Percentiles rank a stretch among this genome's conserved stretches.
Conservation (phyloP, 1,139 yeast species). For the Candida sanyaensis region DNA sequence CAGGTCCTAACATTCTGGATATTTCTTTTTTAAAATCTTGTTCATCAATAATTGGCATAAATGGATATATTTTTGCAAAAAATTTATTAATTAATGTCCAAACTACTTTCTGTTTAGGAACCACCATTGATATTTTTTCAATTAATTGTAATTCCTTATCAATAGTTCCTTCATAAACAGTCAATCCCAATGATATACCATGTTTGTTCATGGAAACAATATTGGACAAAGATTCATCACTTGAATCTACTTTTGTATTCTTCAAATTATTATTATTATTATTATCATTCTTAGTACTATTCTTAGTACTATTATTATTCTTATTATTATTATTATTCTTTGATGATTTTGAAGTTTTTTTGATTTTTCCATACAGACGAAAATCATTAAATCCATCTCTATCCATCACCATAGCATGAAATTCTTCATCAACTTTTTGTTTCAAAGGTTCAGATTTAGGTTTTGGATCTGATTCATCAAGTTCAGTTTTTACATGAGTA, state of each 20-base stretch:
- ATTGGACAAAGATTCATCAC: slow-evolving; percentile 3
- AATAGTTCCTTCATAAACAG: slow-evolving; percentile 28
- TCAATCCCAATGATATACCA: slow-evolving; percentile 22
- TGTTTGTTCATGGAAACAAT: slow-evolving; percentile 20
- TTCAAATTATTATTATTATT: background rate
- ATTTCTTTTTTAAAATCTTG: slow-evolving; percentile 23
- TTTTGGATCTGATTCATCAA: too few species aligned
- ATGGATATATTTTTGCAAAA: slow-evolving; percentile 34
- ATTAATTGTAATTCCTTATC: slow-evolving; percentile 33
- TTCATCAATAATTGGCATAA: slow-evolving; percentile 40
- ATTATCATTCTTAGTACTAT: too few species aligned
- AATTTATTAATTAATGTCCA: slow-evolving; percentile 34
- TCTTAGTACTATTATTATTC: background rate
- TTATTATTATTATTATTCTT: background rate
- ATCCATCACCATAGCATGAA: slow-evolving; percentile 27
- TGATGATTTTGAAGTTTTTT: slow-evolving; percentile 6
- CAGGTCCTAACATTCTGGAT: slow-evolving; percentile 28
- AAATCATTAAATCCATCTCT: slow-evolving; percentile 31
- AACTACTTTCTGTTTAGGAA: slow-evolving; percentile 35
- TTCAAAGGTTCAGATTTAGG: background rate
- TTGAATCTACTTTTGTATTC: background rate
- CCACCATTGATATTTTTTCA: slow-evolving; percentile 29
- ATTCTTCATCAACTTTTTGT: slow-evolving; percentile 17
- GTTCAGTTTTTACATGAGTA: background rate
- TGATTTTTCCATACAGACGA: slow-evolving; percentile 22